Base-by-base conservation (phyloP, 1,139 yeast species). In the Citeromyces hawaiiensis region DNA sequence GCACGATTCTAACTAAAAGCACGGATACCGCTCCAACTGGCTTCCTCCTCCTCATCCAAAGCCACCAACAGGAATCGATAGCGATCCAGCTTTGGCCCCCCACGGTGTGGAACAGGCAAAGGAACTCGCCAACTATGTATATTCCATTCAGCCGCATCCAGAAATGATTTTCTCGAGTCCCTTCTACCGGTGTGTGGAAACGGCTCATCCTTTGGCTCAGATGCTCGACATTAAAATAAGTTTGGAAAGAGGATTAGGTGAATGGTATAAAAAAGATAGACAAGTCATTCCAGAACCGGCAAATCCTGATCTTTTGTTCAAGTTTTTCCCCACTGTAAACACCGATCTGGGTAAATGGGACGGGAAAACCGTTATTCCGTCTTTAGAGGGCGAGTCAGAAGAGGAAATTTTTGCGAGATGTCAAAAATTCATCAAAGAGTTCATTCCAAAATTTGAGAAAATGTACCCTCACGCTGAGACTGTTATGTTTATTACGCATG, bases 21-120 rank as follows among this genome's bases (percentile, higher is more conserved):
- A 75, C 49, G 81, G 82, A 2, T 75, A 66, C 55, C 58, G 82
- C 43, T 66, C 75, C 44, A 73, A 75, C 48, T 72, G 81, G 81
- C 59, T 72, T 27, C 72, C 73, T 3, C 66, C 64, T 32, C 75
- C 75, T 39, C 73, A 70, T 43, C 72, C 73, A 0, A 71, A 70
- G 7, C 68, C 66, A 40, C 77, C 77, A 3, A 73, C 79, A 0
- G 81, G 81, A 0, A 68, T 72, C 13, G 76, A 71, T 43, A 66
- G 74, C 42, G 82, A 75, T 46, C 80, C 80, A 2, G 70, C 76
- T 2, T 60, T 75, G 47, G 80, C 80, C 3, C 75, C 77, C 2
- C 78, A 73, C 17, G 82, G 82, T 2, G 76, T 70, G 2, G 73
- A 70, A 4, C 82, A 75, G 51, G 74, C 82, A 1, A 55, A 62